Evolutionary conservation across 331 rosid genomes (phyloP).

Genomic region (Dryas integrifolia): DNA sequence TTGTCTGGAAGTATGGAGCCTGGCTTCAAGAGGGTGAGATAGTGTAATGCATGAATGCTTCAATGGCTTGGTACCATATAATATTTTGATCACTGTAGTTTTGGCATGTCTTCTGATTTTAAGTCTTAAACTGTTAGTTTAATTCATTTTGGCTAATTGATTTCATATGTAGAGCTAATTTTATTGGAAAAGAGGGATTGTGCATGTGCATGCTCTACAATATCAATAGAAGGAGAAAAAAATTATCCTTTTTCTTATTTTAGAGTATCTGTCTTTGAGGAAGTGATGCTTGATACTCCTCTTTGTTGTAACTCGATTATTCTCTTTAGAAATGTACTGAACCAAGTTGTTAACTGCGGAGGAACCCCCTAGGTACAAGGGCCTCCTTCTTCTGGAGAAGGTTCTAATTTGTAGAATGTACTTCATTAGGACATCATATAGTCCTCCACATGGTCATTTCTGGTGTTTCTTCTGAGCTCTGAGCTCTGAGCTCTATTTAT

Average conservation of each 20-base stretch:
- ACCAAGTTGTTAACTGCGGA: no score
- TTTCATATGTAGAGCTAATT: background rate
- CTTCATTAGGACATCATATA: background rate
- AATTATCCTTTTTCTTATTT: background rate
- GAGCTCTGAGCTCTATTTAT: background rate
- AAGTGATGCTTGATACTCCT: background rate
- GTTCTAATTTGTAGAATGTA: background rate
- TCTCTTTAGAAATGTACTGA: background rate
- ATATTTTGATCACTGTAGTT: background rate
- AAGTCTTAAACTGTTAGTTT: background rate
- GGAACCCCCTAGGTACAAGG: background rate
- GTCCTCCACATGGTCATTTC: background rate
- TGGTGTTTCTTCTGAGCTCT: conserved; percentile 5
- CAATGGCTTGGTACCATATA: conserved; percentile 5
- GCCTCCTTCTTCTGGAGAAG: background rate
- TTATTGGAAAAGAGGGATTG: background rate
- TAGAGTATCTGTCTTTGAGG: background rate
- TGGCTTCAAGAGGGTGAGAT: conserved; percentile 70
- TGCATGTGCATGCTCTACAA: background rate
- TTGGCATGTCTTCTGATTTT: background rate
- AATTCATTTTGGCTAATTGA: background rate
- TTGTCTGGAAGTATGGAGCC: conserved; percentile 98
- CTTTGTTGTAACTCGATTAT: background rate
- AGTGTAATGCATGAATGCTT: conserved; percentile 7
- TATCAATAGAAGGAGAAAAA: background rate